phyloP scores from a whole-genome alignment of 331 rosid species.

The Phaseolus coccineus region DNA sequence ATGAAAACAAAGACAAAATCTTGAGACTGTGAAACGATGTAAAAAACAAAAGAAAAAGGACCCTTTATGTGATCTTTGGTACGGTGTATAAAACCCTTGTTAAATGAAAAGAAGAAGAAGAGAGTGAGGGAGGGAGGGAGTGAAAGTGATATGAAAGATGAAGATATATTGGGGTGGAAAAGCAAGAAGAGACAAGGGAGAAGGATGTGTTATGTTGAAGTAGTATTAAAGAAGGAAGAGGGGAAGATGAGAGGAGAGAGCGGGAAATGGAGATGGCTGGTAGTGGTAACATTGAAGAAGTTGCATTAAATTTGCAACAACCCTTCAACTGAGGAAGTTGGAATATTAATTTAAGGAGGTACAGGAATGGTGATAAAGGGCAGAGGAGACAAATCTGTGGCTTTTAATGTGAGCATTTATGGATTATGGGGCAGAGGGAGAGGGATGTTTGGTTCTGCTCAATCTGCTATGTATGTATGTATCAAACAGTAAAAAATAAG shows the following conservation, averaged over 20 bases:
- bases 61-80: background rate
- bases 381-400: slow-evolving; percentile 72
- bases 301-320: slow-evolving; percentile 75
- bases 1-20: background rate
- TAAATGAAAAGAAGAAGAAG: background rate
- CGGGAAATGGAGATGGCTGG: background rate
- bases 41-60: background rate
- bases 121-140: background rate
- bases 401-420: slow-evolving; percentile 54
- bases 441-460: slow-evolving; percentile 80
- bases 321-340: slow-evolving; percentile 73
- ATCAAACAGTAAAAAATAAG: slow-evolving; percentile 39
- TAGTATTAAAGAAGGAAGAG: background rate
- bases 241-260: background rate
- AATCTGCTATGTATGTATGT: slow-evolving; percentile 54
- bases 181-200: background rate
- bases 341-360: slow-evolving; percentile 64
- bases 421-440: slow-evolving; percentile 63
- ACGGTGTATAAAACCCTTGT: background rate
- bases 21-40: background rate
- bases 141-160: slow-evolving; percentile 32
- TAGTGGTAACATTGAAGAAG: slow-evolving; percentile 73
- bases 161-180: background rate
- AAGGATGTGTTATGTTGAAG: slow-evolving; percentile 8
- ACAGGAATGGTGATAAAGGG: slow-evolving; percentile 56